These are phyloP conservation scores for Pythium oligandrum DNA, from an alignment of 352 stramenopile genomes.

Conservation along the genomic window DNA sequence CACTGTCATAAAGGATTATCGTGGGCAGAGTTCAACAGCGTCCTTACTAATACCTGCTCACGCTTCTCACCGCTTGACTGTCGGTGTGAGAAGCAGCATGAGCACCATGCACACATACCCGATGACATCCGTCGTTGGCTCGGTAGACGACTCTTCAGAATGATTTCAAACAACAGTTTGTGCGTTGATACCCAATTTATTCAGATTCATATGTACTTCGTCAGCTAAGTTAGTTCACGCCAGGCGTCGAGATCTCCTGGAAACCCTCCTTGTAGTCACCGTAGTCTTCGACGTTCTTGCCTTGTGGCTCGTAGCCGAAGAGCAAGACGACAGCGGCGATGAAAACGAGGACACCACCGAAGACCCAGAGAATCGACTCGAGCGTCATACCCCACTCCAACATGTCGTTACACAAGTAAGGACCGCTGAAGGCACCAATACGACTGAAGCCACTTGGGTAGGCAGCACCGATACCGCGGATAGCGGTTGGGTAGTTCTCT, in stretches of 20 bases:
- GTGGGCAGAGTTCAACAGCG: too few species aligned
- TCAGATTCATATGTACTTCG: too few species aligned
- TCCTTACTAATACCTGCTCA: too few species aligned
- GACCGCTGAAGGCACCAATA: slow-evolving; percentile 59
- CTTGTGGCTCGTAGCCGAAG: slow-evolving; percentile 66
- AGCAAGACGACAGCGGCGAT: slow-evolving; percentile 42
- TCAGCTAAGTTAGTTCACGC: too few species aligned
- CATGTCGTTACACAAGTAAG: slow-evolving; percentile 63
- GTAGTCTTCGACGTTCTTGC: slow-evolving; percentile 61
- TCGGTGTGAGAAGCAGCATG: too few species aligned
- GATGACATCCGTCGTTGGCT: too few species aligned
- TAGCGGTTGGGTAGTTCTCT: slow-evolving; percentile 70
- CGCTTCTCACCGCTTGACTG: too few species aligned
- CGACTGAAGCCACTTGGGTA: slow-evolving; percentile 63
- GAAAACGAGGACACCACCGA: slow-evolving; percentile 53
- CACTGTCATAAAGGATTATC: too few species aligned
- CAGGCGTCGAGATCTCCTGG: slow-evolving; percentile 10
- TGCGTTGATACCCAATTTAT: too few species aligned
- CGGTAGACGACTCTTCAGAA: too few species aligned
- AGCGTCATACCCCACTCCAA: slow-evolving; percentile 54
- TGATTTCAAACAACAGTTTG: too few species aligned
- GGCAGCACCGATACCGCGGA: slow-evolving; percentile 60
- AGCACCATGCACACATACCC: too few species aligned
- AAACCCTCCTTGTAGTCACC: slow-evolving; percentile 12
- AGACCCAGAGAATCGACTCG: slow-evolving; percentile 68